Percentiles rank a stretch among this genome's conserved stretches.
Conservation (phyloP, 129 eudicot genomes). For the Centaurea solstitialis region DNA sequence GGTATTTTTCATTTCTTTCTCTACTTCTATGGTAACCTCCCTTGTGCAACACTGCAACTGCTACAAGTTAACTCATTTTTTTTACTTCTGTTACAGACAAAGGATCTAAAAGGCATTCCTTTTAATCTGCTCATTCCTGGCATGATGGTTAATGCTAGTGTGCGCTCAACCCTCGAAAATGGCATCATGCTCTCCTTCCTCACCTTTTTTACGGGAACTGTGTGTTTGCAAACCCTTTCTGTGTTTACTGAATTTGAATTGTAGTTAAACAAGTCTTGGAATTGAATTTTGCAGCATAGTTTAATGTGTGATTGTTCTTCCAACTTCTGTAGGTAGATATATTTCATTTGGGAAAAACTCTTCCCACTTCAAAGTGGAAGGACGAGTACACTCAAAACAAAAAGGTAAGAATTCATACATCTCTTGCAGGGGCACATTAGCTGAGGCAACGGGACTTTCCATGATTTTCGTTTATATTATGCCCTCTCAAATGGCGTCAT, state of each 20-base stretch:
- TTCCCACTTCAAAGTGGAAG: constrained; percentile 77
- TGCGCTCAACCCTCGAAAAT: constrained; percentile 81
- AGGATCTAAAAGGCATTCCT: constrained; percentile 92
- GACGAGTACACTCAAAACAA: constrained; percentile 69
- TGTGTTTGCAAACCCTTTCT: constrained; percentile 37
- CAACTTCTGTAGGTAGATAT: constrained; percentile 64
- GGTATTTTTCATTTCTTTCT: constrained; percentile 38
- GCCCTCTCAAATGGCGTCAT: neutral
- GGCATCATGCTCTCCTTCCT: constrained; percentile 91
- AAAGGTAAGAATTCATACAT: constrained; percentile 56
- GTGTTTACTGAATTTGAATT: constrained; percentile 5
- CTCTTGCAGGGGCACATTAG: neutral
- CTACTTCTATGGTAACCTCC: neutral
- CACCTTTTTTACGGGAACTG: constrained; percentile 94
- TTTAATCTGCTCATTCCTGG: constrained; percentile 93
- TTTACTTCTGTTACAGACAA: constrained; percentile 51
- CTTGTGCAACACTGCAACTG: neutral
- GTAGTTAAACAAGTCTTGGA: constrained; percentile 3
- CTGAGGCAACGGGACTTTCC: neutral
- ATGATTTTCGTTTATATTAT: neutral
- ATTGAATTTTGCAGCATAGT: neutral
- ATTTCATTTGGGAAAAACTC: constrained; percentile 67
- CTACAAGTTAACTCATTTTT: constrained; percentile 8
- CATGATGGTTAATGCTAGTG: constrained; percentile 93
- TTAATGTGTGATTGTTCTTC: constrained; percentile 5